Percentiles rank a stretch among this genome's conserved stretches.
phyloP scores from a whole-genome alignment of 257 asterid genomes.

The Solanum stenotomum region DNA sequence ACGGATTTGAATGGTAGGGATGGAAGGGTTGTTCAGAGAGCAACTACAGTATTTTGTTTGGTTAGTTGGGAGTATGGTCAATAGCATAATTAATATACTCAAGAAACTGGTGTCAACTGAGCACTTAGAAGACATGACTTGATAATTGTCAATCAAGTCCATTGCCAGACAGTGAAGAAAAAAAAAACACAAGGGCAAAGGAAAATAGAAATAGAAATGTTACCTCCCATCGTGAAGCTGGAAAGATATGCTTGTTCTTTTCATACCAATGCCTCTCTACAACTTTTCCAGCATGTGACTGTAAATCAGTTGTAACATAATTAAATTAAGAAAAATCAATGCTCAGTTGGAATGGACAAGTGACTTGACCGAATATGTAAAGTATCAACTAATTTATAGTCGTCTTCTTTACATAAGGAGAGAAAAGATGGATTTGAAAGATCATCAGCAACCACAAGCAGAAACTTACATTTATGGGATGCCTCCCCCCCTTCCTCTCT shows the following conservation, averaged over 20 bases:
- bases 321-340: background rate
- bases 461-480: background rate
- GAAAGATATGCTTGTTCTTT: conserved; percentile 97
- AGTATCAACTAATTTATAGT: background rate
- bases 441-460: background rate
- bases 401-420: background rate
- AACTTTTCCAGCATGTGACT: conserved; percentile 99
- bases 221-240: conserved; percentile 99
- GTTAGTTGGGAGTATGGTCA: background rate
- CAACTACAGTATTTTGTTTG: background rate
- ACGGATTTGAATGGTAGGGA: background rate
- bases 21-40: background rate
- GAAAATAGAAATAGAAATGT: background rate
- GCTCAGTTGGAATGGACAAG: background rate
- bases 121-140: background rate
- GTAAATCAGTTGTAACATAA: background rate
- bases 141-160: background rate
- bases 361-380: background rate
- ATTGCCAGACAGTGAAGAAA: background rate
- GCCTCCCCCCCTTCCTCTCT: background rate
- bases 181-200: background rate
- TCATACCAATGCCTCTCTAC: conserved; percentile 99
- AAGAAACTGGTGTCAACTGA: background rate
- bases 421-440: background rate
- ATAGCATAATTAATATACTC: background rate